Conservation (phyloP, 1,139 yeast species). For the Dujonia santamariae region DNA sequence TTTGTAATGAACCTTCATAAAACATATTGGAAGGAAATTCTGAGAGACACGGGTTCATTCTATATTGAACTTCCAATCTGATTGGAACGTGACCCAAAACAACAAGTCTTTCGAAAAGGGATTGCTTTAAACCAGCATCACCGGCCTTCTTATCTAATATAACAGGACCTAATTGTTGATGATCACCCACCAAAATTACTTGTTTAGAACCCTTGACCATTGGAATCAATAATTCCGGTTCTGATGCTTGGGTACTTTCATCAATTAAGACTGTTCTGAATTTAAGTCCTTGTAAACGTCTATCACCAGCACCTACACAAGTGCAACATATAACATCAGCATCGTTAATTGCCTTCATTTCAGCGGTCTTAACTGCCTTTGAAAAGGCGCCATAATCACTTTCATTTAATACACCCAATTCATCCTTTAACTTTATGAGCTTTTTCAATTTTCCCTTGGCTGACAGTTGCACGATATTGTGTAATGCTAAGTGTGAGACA, state of each 20-base stretch:
- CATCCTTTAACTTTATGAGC: conserved; percentile 54
- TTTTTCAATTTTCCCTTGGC: conserved; percentile 60
- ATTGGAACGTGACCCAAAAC: conserved; percentile 85
- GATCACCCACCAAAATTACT: conserved; percentile 89
- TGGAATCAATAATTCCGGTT: conserved; percentile 88
- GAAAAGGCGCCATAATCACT: conserved; percentile 46
- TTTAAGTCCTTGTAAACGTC: conserved; percentile 47
- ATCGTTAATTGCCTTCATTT: conserved; percentile 45
- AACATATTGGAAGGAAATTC: conserved; percentile 92
- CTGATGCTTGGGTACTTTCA: conserved; percentile 92
- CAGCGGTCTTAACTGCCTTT: conserved; percentile 44
- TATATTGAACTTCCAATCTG: conserved; percentile 85
- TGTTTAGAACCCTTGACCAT: conserved; percentile 87
- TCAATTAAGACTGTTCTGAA: conserved; percentile 84
- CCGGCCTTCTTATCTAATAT: conserved; percentile 77
- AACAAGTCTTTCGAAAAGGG: conserved; percentile 81
- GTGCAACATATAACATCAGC: conserved; percentile 88
- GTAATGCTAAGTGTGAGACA: conserved; percentile 52
- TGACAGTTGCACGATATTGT: conserved; percentile 40
- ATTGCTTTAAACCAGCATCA: conserved; percentile 81
- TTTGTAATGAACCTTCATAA: conserved; percentile 88
- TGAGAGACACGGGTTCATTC: conserved; percentile 89
- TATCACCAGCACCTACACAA: conserved; percentile 90
- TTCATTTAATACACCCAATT: conserved; percentile 67
- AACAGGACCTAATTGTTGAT: conserved; percentile 92